Percentiles rank a stretch among this genome's conserved stretches.
Evolutionary conservation across 176 grass and related monocot species (phyloP).

Genomic region (Musa acuminata): DNA sequence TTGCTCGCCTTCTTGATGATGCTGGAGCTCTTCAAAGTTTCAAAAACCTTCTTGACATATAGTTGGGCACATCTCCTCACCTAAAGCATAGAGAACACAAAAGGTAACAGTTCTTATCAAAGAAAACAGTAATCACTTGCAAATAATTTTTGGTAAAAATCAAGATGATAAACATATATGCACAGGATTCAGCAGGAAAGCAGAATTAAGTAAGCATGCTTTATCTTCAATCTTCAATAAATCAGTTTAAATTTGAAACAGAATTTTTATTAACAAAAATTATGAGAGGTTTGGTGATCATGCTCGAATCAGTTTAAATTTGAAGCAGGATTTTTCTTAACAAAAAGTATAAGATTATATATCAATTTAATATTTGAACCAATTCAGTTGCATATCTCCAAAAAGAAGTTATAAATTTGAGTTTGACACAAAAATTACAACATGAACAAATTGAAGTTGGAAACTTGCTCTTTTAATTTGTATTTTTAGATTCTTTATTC

Average conservation of each 20-base stretch:
- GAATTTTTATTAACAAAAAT: no score
- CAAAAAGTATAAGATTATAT: background rate
- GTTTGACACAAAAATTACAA: no score
- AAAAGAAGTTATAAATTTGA: no score
- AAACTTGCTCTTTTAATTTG: no score
- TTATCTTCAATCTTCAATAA: background rate
- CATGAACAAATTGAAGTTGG: no score
- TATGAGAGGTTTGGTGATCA: no score
- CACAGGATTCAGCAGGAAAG: background rate
- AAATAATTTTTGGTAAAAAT: background rate
- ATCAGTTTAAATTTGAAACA: background rate
- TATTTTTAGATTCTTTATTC: no score
- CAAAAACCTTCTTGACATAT: slow-evolving; percentile 54
- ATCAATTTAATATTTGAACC: background rate
- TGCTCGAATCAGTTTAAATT: background rate
- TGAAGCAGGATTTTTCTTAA: no score
- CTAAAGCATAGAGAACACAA: slow-evolving; percentile 26
- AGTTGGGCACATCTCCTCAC: slow-evolving; percentile 77
- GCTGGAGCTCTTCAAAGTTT: slow-evolving; percentile 31
- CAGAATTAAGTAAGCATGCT: background rate
- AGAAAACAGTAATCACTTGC: slow-evolving; percentile 2
- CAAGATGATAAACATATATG: background rate
- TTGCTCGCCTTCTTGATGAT: slow-evolving; percentile 53
- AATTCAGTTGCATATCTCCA: background rate
- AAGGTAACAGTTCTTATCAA: background rate